A percentile compares a stretch with the other conserved stretches of the same genome.
phyloP scores from a whole-genome alignment of 176 grass and related monocot genomes.

The Hordeum marinum region DNA sequence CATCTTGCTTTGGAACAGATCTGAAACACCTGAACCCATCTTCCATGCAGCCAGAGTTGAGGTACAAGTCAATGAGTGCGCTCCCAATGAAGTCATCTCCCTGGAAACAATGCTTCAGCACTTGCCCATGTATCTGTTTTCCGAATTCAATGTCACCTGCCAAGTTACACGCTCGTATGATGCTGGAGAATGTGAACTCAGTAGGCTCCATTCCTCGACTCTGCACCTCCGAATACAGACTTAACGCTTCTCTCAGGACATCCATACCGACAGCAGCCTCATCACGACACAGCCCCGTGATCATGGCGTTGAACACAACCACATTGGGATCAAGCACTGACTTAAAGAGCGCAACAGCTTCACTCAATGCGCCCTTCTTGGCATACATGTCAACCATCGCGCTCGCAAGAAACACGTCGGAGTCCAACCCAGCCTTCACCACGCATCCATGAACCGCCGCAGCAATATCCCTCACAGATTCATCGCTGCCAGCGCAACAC shows the following conservation, averaged over 20 bases:
- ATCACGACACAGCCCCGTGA: conserved; percentile 44
- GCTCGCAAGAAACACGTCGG: conserved; percentile 46
- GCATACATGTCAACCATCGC: conserved; percentile 64
- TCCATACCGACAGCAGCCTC: conserved; percentile 27
- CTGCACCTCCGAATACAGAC: conserved; percentile 51
- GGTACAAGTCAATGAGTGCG: conserved; percentile 63
- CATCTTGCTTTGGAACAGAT: conserved; percentile 44
- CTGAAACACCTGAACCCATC: conserved; percentile 65
- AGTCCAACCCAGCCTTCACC: conserved; percentile 53
- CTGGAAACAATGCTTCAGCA: conserved; percentile 45
- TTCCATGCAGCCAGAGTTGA: conserved; percentile 37
- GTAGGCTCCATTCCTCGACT: conserved; percentile 55
- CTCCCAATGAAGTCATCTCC: conserved; percentile 59
- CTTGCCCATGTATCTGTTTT: conserved; percentile 62
- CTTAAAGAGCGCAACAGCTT: conserved; percentile 47
- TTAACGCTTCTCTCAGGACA: conserved; percentile 18
- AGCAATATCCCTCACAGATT: neutral
- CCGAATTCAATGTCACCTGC: conserved; percentile 41
- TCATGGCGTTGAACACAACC: conserved; percentile 73
- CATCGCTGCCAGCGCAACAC: conserved; percentile 22
- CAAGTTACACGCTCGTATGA: conserved; percentile 42
- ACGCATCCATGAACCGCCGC: conserved; percentile 58
- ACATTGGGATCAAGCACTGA: conserved; percentile 52
- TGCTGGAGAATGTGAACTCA: conserved; percentile 65
- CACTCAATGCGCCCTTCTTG: conserved; percentile 34